A percentile compares a stretch with the other conserved stretches of the same genome.
phyloP scores from a whole-genome alignment of 2,329 filamentous ascomycete species.

The Clonostachys rhizophaga region DNA sequence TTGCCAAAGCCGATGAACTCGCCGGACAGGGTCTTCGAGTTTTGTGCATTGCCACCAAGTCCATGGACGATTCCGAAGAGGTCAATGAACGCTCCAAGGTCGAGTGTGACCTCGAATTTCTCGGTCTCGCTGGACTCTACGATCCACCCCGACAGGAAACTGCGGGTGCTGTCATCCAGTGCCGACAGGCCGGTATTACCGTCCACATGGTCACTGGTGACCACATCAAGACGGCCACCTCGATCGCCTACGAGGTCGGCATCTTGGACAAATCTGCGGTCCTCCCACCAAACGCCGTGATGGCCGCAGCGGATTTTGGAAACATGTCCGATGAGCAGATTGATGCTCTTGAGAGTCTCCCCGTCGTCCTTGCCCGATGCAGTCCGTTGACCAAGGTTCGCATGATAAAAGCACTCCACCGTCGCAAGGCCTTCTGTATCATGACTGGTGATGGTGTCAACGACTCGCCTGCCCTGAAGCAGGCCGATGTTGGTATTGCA shows the following conservation, averaged over 20 bases:
- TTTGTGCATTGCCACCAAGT: constrained; percentile 57
- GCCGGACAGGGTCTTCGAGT: constrained; percentile 63
- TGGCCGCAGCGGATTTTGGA: constrained; percentile 61
- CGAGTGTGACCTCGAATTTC: constrained; percentile 54
- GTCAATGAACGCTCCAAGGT: constrained; percentile 43
- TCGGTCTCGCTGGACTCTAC: constrained; percentile 69
- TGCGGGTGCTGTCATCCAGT: constrained; percentile 52
- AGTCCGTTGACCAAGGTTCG: constrained; percentile 69
- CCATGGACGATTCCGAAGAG: constrained; percentile 25
- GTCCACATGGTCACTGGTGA: constrained; percentile 70
- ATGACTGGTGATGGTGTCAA: constrained; percentile 77
- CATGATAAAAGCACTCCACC: constrained; percentile 70
- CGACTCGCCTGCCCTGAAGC: constrained; percentile 68
- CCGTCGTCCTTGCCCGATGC: constrained; percentile 65
- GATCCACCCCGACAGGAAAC: constrained; percentile 68
- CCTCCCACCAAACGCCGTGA: constrained; percentile 40
- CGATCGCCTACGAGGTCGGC: constrained; percentile 61
- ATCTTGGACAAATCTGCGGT: constrained; percentile 40
- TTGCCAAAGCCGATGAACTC: constrained; percentile 47
- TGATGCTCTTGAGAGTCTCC: constrained; percentile 55
- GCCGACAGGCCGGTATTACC: constrained; percentile 56
- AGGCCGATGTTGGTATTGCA: constrained; percentile 70
- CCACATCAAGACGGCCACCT: constrained; percentile 62
- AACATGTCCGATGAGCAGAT: constrained; percentile 57
- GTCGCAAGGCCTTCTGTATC: constrained; percentile 62